phyloP scores from a whole-genome alignment of 305 asterid genomes.

The Fraxinus dipetala region DNA sequence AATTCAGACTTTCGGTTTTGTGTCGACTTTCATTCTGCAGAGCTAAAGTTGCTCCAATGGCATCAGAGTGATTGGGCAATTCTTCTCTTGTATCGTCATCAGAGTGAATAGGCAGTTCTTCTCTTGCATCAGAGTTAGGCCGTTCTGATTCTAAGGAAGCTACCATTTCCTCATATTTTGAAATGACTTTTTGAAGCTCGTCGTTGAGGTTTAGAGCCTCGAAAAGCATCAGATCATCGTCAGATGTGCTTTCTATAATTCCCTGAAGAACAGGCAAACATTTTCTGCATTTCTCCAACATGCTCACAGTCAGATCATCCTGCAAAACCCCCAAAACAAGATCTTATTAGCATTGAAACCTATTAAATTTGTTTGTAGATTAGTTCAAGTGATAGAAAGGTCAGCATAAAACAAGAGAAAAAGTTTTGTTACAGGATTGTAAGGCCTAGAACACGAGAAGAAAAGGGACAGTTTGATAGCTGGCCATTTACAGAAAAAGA shows the following conservation, averaged over 20 bases:
- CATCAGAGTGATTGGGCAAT: constrained; percentile 29
- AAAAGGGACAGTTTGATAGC: not conserved
- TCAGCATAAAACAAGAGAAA: not conserved
- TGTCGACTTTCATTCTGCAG: constrained; percentile 20
- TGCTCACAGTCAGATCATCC: constrained; percentile 74
- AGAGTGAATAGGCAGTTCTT: constrained; percentile 26
- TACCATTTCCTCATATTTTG: constrained; percentile 51
- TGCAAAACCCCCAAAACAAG: constrained; percentile 29
- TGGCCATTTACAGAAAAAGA: not conserved
- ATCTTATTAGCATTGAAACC: not conserved
- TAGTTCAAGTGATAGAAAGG: not conserved
- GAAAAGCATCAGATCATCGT: constrained; percentile 76
- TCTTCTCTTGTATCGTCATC: constrained; percentile 31
- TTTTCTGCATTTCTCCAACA: constrained; percentile 76
- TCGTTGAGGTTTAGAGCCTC: constrained; percentile 87
- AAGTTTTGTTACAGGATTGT: not conserved
- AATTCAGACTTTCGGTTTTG: constrained; percentile 27
- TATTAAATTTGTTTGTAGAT: not conserved
- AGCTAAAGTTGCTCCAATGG: constrained; percentile 24
- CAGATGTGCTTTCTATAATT: constrained; percentile 70
- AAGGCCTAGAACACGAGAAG: not conserved
- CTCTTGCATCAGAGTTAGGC: constrained; percentile 29
- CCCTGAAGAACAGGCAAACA: constrained; percentile 64
- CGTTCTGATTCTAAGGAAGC: constrained; percentile 44
- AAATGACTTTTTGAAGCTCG: constrained; percentile 66